These are phyloP conservation scores for Entrophospora sp. DNA, from an alignment of 192 early-diverging fungal species.

Conservation along the genomic window DNA sequence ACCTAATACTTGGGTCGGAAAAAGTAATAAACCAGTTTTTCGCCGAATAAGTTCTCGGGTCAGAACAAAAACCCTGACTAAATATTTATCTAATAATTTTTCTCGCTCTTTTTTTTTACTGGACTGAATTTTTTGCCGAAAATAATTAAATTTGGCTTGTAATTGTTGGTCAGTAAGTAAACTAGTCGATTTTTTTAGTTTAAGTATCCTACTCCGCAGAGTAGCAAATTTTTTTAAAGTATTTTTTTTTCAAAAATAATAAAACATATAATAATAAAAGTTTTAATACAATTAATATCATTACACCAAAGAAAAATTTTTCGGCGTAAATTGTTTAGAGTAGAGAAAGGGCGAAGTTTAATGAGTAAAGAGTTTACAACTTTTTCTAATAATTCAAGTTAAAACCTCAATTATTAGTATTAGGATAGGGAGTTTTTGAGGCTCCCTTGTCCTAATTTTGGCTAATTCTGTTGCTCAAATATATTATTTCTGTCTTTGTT, in stretches of 20 bases:
- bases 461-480: too few species aligned
- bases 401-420: too few species aligned
- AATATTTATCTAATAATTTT: not conserved
- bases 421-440: too few species aligned
- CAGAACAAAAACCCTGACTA: not conserved
- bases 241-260: conserved; percentile 11
- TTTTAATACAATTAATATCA: too few species aligned
- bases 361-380: too few species aligned
- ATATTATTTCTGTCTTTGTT: too few species aligned
- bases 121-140: not conserved
- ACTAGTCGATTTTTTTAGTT: not conserved
- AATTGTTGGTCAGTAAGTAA: not conserved
- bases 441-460: too few species aligned
- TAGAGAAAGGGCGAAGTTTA: too few species aligned
- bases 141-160: conserved; percentile 1
- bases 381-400: too few species aligned
- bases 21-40: conserved; percentile 1
- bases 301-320: too few species aligned
- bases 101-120: not conserved
- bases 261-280: conserved; percentile 9
- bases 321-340: too few species aligned
- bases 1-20: conserved; percentile 8
- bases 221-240: conserved; percentile 9
- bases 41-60: not conserved
- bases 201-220: not conserved